Base-by-base conservation (phyloP, 2,329 filamentous ascomycete species). In the Hysterium pulicare region DNA sequence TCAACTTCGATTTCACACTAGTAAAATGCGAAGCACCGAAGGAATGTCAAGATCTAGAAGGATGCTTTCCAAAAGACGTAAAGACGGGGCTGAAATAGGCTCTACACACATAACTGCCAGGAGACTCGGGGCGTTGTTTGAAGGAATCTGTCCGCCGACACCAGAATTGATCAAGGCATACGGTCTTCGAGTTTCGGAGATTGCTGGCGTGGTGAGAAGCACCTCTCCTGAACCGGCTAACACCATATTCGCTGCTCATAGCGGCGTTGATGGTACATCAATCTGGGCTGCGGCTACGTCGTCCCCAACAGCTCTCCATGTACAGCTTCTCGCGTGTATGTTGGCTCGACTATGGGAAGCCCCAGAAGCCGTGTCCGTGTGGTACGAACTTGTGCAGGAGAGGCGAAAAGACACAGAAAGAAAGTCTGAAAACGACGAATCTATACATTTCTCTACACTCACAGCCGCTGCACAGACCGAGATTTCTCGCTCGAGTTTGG, bases 1-100 rank as follows among this genome's bases (percentile, higher is more conserved):
- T 71, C 44, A 72, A 74, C 41, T 63, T 72, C 42, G 70, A 74
- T 40, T 74, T 74, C 43, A 57, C 66, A 0, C 44, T 74, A 1
- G 41, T 69, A 30, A 72, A 71, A 43, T 39, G 61, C 2, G 65
- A 72, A 40, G 66, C 70, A 1, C 70, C 71, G 0, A 38, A 38
- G 9, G 70, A 73, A 42, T 72, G 59, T 30, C 47, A 53, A 15
- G 51, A 33, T 0, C 21, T 74, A 68, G 66, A 0, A 31, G 40
- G 0, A 28, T 43, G 0, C 43, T 75, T 0, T 66, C 69, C 0
- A 15, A 16, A 1, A 47, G 37, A 3, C 48, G 71, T 4, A 54
- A 57, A 17, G 15, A 58, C 1, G 52, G 64, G 2, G 71, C 71
- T 0, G 72, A 75, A 46, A 36, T 51, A 5, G 71, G 72, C 1